phyloP scores from a whole-genome alignment of 345 rosid species.

The Acer campestre region DNA sequence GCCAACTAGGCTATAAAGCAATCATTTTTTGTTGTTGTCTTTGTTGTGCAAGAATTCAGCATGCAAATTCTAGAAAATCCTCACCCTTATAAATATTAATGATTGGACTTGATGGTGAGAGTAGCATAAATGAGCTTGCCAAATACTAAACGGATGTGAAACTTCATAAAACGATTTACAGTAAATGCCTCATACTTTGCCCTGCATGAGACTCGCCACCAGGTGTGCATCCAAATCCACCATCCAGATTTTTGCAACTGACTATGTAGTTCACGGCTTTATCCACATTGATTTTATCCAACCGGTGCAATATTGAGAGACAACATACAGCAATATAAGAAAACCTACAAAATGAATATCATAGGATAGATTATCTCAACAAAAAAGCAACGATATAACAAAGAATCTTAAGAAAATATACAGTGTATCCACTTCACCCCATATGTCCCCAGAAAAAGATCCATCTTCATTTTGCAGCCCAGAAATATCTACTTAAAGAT shows the following conservation, averaged over 20 bases:
- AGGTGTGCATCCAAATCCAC: slow-evolving; percentile 97
- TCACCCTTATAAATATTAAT: not conserved
- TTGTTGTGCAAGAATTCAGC: not conserved
- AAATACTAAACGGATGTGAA: not conserved
- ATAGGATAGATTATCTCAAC: slow-evolving; percentile 10
- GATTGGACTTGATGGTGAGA: not conserved
- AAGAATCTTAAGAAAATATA: slow-evolving; percentile 27
- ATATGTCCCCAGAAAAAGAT: slow-evolving; percentile 88
- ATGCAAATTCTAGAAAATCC: not conserved
- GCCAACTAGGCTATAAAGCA: not conserved
- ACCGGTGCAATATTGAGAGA: slow-evolving; percentile 62
- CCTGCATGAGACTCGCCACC: slow-evolving; percentile 96
- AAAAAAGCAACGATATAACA: slow-evolving; percentile 14
- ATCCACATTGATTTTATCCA: slow-evolving; percentile 70
- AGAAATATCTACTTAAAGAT: slow-evolving; percentile 55
- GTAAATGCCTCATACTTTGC: slow-evolving; percentile 63
- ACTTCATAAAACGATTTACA: not conserved
- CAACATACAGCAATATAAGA: slow-evolving; percentile 86
- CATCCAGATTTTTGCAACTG: slow-evolving; percentile 90
- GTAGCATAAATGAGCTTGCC: not conserved
- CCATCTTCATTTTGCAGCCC: slow-evolving; percentile 93
- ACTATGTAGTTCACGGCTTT: slow-evolving; percentile 79
- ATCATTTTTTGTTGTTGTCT: not conserved
- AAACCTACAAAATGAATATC: slow-evolving; percentile 50
- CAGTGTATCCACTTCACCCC: slow-evolving; percentile 98